phyloP scores from a whole-genome alignment of 768 basidiomycete genomes.

The Podaxis carcinomalis region DNA sequence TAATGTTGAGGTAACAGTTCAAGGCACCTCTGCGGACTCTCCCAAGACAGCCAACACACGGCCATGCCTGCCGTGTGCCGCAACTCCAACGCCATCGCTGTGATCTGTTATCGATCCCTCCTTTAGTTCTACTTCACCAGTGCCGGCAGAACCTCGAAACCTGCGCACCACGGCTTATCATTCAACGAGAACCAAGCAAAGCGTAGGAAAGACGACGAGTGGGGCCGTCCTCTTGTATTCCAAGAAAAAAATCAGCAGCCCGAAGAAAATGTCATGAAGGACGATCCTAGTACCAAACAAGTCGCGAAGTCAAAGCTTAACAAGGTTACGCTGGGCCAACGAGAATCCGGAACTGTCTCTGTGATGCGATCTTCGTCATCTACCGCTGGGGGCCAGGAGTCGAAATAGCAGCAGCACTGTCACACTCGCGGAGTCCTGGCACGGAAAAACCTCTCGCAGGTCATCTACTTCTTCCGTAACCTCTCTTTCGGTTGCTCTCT shows the following conservation, averaged over 20 bases:
- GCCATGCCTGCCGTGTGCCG: not conserved
- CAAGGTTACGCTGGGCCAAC: not conserved
- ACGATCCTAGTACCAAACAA: not conserved
- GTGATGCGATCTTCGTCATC: not conserved
- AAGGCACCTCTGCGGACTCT: too few species aligned
- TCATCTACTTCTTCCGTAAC: not conserved
- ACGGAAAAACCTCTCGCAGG: not conserved
- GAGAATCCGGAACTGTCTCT: not conserved
- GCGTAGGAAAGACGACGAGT: not conserved
- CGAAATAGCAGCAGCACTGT: not conserved
- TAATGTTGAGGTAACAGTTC: too few species aligned
- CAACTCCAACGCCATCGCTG: not conserved
- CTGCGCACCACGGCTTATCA: not conserved
- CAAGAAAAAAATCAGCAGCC: not conserved
- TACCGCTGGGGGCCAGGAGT: not conserved
- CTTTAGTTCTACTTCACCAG: not conserved
- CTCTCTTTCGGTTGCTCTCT: not conserved
- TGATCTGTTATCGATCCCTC: not conserved
- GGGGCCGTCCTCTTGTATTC: constrained; percentile 4
- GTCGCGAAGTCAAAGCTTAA: not conserved
- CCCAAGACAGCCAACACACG: not conserved
- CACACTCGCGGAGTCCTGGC: not conserved
- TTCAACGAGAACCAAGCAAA: constrained; percentile 6
- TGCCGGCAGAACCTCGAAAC: not conserved
- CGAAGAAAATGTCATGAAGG: not conserved